A percentile compares a stretch with the other conserved stretches of the same genome.
Conservation (phyloP, 1,284 basidiomycete species). For the Tilletia caries region DNA sequence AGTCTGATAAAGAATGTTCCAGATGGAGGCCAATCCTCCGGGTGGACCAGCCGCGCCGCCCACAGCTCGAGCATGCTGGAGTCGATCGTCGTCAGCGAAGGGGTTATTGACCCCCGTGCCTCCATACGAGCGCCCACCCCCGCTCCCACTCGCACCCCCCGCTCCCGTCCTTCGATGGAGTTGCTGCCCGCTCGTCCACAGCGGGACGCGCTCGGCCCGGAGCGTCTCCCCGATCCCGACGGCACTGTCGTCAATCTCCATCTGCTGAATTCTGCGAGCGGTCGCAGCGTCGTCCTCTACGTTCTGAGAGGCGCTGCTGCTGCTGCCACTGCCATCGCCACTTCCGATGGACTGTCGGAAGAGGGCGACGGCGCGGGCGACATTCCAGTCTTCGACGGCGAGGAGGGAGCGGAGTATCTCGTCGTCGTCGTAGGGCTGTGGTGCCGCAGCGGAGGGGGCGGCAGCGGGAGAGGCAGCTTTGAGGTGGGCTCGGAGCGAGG, state of each 20-base stretch:
- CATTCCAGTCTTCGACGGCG: constrained; percentile 35
- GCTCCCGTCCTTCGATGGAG: background rate
- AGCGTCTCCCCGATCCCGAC: background rate
- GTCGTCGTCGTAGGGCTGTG: constrained; percentile 19
- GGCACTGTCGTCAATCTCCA: constrained; percentile 18
- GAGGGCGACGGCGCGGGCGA: constrained; percentile 25
- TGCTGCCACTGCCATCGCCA: background rate
- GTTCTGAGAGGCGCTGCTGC: background rate
- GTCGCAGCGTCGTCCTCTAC: constrained; percentile 31
- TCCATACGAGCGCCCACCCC: constrained; percentile 11
- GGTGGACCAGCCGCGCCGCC: background rate
- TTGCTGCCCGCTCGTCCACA: background rate
- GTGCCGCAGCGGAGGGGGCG: constrained; percentile 17
- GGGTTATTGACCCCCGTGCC: background rate
- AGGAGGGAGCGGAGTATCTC: constrained; percentile 26
- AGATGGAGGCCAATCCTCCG: background rate
- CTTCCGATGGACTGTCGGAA: constrained; percentile 30
- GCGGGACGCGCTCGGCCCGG: background rate
- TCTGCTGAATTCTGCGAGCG: constrained; percentile 19
- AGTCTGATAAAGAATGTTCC: constrained; percentile 31
- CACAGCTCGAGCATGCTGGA: constrained; percentile 20
- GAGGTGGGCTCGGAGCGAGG: constrained; percentile 10
- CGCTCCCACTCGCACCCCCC: too few species aligned
- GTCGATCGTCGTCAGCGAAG: constrained; percentile 19
- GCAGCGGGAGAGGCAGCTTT: background rate